These are phyloP conservation scores for Aphanocladium album DNA, from an alignment of 2,329 filamentous ascomycete species.

Conservation along the genomic window DNA sequence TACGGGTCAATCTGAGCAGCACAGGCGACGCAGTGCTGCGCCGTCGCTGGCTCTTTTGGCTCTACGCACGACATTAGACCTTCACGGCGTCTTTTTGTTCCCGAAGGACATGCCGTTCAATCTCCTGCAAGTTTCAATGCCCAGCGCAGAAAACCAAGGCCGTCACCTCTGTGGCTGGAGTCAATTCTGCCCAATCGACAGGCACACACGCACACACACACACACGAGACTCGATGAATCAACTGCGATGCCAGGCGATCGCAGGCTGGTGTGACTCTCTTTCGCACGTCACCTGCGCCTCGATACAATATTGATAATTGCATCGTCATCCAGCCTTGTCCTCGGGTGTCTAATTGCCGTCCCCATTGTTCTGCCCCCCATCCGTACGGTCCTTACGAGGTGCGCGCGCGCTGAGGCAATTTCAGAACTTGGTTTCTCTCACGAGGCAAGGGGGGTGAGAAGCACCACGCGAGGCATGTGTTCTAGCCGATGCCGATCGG, in stretches of 20 bases:
- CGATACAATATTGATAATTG: not conserved
- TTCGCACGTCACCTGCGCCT: not conserved
- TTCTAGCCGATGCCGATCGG: not conserved
- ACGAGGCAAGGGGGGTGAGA: not conserved
- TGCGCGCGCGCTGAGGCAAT: not conserved
- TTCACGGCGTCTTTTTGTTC: not conserved
- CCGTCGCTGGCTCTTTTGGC: not conserved
- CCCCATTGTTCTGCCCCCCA: not conserved
- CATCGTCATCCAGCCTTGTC: not conserved
- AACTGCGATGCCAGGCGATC: not conserved
- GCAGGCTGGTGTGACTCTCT: not conserved
- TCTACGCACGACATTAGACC: not conserved
- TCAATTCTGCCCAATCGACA: not conserved
- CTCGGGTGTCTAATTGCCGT: not conserved
- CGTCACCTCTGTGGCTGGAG: not conserved
- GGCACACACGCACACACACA: not conserved
- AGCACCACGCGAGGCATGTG: not conserved
- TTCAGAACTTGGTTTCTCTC: not conserved
- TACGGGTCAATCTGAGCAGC: not conserved
- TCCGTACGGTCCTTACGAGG: not conserved
- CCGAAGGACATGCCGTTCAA: not conserved
- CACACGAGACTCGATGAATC: not conserved
- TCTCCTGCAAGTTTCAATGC: not conserved
- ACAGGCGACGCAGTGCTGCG: constrained; percentile 1
- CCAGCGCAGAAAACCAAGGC: not conserved